Evolutionary conservation across 768 basidiomycete species (phyloP), one percentile per base, ranked within the genome.

Genomic region (Lactarius hengduanensis): DNA sequence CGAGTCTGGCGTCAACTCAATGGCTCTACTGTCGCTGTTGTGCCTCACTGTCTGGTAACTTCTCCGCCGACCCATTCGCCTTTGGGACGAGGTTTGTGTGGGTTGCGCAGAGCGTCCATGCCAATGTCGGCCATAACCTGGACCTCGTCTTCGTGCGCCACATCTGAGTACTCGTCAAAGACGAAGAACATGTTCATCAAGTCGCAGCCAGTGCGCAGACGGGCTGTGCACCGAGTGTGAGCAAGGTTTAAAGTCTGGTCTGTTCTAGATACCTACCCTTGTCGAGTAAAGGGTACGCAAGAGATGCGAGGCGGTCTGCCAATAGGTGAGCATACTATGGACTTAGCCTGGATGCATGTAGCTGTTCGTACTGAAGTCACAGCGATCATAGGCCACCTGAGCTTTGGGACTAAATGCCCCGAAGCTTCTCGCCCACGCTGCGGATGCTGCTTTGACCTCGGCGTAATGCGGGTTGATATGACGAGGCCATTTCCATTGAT

Each of bases 111-210:
- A 57, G 73, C 72, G 57, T 73, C 71, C 69, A 70, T 70, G 38
- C 73, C 64, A 9, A 73, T 72, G 50, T 73, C 28, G 18, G 58
- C 71, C 65, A 58, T 58, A 34, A 45, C 59, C 55, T 68, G 63
- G 41, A 70, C 73, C 0, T 64, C 66, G 20, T 68, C 63, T 26
- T 54, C 71, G 43, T 61, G 58, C n/a, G 64, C 62, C 11, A 67
- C 64, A 32, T 73, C 73, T 18, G 72, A 71, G 50, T 73, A 66
- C 63, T 73, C 73, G 68, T 73, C 73, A 22, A 69, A 63, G 58
- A 73, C 63, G 64, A 73, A 73, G 53, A 73, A 70, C 67, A 68
- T 69, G 50, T 73, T 74, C 73, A 74, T 73, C 26, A 74, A 59
- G 69, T 74, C 73, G 32, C 69, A 70, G n/a, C 69, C 69, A 15